Evolutionary conservation across 371 early-diverging fungal species (phyloP), one percentile per base, ranked within the genome.

Genomic region (Coemansia linderi): DNA sequence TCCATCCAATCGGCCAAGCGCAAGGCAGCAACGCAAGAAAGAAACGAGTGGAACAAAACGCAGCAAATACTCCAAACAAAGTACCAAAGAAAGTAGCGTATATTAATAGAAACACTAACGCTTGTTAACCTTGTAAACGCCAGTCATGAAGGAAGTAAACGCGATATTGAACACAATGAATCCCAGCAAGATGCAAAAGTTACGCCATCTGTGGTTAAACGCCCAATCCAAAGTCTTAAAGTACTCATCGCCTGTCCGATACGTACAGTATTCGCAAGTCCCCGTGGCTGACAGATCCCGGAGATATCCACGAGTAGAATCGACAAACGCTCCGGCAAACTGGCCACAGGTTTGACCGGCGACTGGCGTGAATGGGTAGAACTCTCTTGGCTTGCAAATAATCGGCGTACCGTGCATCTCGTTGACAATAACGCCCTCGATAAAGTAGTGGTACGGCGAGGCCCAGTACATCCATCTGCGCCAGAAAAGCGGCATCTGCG

Each of bases 381-480:
- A 82, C 58, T 90, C 90, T 1, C 62, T 10, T n/a, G 29, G 15
- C 0, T 52, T 41, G 41, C 94, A 94, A 1, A 44, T 31, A 5
- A 92, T 83, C 12, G 63, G 59, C 3, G 87, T 81, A 22, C 80
- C 77, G 24, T 87, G 82, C 69, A 94, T 80, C 31, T 88, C 92
- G 65, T 87, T 91, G 62, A 87, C 85, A 7, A 92, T 83, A 9
- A 92, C 80, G 60, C 89, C 92, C 74, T 93, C 93, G 50, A 91
- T 84, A 9, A 88, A 80, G 75, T 94, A 92, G 60, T 87, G 87
- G 72, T 88, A 89, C 5, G 91, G 91, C 70, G 87, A 87, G n/a
- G 91, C 63, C 86, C 87, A 89, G 76, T 91, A 92, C 86, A 94
- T 88, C 91, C 91, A 91, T 0, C 83, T 64, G 13, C 86, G 80